Evolutionary conservation across 2,329 filamentous ascomycete species (phyloP).

Genomic region (Monilinia laxa): DNA sequence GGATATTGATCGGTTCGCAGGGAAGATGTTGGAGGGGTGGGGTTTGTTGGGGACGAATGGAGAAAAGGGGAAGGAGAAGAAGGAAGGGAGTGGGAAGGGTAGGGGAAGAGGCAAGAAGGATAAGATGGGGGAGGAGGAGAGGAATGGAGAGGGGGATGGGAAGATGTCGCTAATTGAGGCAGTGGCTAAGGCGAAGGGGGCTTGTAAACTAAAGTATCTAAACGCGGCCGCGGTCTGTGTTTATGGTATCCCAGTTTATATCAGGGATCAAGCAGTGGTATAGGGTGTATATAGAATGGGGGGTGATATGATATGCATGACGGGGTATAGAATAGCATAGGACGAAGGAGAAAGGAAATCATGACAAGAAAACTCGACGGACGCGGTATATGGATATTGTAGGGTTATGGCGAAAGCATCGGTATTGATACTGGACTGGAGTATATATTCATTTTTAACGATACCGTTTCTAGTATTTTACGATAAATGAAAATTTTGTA

Average conservation of each 20-base stretch:
- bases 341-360: not conserved
- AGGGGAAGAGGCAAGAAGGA: constrained; percentile 39
- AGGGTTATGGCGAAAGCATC: not conserved
- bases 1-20: constrained; percentile 92
- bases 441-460: not conserved
- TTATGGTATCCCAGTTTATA: constrained; percentile 86
- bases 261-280: constrained; percentile 27
- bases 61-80: constrained; percentile 38
- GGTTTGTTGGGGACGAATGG: constrained; percentile 55
- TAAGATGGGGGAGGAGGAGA: constrained; percentile 35
- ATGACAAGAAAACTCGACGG: not conserved
- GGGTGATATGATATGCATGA: not conserved
- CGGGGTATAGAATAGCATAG: constrained; percentile 3
- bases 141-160: constrained; percentile 39
- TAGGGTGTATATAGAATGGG: not conserved
- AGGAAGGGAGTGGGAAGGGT: constrained; percentile 31
- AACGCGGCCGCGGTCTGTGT: constrained; percentile 93
- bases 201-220: constrained; percentile 85
- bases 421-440: not conserved
- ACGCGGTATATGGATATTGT: not conserved
- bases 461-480: not conserved
- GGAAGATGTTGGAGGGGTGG: constrained; percentile 79
- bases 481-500: not conserved
- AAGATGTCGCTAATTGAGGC: constrained; percentile 71
- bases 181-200: constrained; percentile 68